Conservation (phyloP, 352 stramenopile genomes). For the Globisporangium cederbergense region DNA sequence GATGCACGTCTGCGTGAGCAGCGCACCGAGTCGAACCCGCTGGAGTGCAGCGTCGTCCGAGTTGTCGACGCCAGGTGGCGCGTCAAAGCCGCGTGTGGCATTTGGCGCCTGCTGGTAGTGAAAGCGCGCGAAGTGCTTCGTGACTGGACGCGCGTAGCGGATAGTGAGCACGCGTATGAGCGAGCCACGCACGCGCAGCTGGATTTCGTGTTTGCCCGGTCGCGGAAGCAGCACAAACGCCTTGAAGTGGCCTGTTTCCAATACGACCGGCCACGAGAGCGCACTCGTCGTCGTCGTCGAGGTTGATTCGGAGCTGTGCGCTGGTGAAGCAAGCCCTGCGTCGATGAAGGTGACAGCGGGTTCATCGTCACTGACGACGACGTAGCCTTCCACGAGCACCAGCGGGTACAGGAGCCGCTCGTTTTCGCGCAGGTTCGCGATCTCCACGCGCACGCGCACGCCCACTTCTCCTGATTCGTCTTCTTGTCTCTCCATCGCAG, state of each 20-base stretch:
- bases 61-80: slow-evolving; percentile 47
- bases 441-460: slow-evolving; percentile 31
- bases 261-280: slow-evolving; percentile 50
- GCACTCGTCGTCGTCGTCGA: background rate
- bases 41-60: slow-evolving; percentile 43
- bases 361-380: slow-evolving; percentile 30
- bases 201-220: slow-evolving; percentile 34
- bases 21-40: slow-evolving; percentile 43
- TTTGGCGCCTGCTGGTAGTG: slow-evolving; percentile 59
- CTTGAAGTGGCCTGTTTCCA: slow-evolving; percentile 51
- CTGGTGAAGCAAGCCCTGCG: background rate
- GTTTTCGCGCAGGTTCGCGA: slow-evolving; percentile 83
- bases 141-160: slow-evolving; percentile 28
- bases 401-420: slow-evolving; percentile 58
- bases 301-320: background rate
- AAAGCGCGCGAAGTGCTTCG: slow-evolving; percentile 46
- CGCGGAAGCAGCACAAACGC: slow-evolving; percentile 56
- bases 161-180: slow-evolving; percentile 28
- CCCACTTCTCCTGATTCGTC: background rate
- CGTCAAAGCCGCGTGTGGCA: slow-evolving; percentile 48
- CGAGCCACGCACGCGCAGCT: slow-evolving; percentile 16
- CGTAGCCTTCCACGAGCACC: slow-evolving; percentile 44
- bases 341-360: slow-evolving; percentile 10
- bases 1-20: slow-evolving; percentile 51
- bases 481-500: background rate